Conservation (phyloP, 2,329 filamentous ascomycete species). For the Myriosclerotinia duriaeana region DNA sequence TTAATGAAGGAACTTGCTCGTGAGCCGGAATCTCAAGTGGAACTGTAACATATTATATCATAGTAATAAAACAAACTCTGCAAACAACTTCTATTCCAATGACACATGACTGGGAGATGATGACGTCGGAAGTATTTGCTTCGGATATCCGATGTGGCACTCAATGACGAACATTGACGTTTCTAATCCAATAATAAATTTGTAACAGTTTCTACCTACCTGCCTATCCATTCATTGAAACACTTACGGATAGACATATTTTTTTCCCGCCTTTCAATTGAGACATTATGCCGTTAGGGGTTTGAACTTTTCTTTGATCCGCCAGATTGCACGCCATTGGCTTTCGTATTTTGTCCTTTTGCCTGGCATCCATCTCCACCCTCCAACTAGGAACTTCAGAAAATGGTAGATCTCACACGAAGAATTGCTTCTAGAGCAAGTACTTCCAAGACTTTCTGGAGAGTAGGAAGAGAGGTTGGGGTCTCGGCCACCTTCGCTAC, state of each 20-base stretch:
- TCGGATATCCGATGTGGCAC: slow-evolving; percentile 11
- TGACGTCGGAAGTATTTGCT: slow-evolving; percentile 10
- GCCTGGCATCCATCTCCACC: slow-evolving; percentile 1
- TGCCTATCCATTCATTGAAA: not conserved
- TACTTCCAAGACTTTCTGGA: slow-evolving; percentile 21
- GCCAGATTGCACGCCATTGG: slow-evolving; percentile 31
- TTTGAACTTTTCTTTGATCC: slow-evolving; percentile 21
- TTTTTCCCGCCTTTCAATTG: not conserved
- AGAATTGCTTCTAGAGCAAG: slow-evolving; percentile 29
- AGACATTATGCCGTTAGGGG: slow-evolving; percentile 10
- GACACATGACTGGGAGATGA: not conserved
- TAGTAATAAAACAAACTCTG: slow-evolving; percentile 2
- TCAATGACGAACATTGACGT: slow-evolving; percentile 20
- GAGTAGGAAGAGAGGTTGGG: slow-evolving; percentile 8
- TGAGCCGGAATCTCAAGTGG: not conserved
- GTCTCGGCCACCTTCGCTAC: slow-evolving; percentile 4
- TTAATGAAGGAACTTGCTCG: slow-evolving; percentile 3
- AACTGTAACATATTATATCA: slow-evolving; percentile 16
- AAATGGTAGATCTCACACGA: slow-evolving; percentile 33
- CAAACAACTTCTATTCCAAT: not conserved
- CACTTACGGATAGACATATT: not conserved
- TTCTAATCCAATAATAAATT: slow-evolving; percentile 5
- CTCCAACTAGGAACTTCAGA: slow-evolving; percentile 11
- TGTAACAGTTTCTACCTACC: not conserved
- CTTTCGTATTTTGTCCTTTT: slow-evolving; percentile 30